These are phyloP conservation scores for Prunus davidiana DNA, from an alignment of 306 rosid genomes.

Conservation along the genomic window DNA sequence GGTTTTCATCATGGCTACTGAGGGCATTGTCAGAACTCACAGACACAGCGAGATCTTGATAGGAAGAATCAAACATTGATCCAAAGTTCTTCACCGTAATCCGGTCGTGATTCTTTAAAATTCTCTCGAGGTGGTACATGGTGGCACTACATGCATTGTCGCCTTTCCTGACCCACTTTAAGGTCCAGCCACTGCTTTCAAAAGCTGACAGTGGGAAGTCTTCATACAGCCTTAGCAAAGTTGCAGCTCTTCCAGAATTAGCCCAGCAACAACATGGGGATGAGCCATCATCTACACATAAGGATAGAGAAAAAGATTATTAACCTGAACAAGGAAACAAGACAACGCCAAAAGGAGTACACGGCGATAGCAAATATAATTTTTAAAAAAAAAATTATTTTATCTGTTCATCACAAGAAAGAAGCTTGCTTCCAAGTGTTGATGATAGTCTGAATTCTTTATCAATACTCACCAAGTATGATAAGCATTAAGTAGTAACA, in stretches of 20 bases:
- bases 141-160: constrained; percentile 21
- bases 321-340: neutral
- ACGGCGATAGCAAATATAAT: neutral
- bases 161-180: constrained; percentile 13
- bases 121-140: constrained; percentile 43
- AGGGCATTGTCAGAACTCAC: constrained; percentile 47
- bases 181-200: constrained; percentile 18
- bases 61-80: constrained; percentile 48
- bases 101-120: constrained; percentile 50
- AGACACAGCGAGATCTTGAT: constrained; percentile 57
- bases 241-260: constrained; percentile 69
- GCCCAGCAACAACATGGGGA: constrained; percentile 86
- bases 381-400: neutral
- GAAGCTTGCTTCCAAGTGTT: neutral
- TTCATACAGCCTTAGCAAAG: constrained; percentile 68
- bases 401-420: no score
- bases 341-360: neutral
- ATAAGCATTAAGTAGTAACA: no score
- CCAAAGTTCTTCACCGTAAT: constrained; percentile 64
- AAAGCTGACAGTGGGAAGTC: constrained; percentile 36
- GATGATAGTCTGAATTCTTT: neutral
- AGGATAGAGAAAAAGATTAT: neutral
- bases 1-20: constrained; percentile 56
- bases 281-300: constrained; percentile 76
- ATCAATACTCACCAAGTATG: no score